Conservation (phyloP, 306 rosid species). For the Sphenostylis stenocarpa region DNA sequence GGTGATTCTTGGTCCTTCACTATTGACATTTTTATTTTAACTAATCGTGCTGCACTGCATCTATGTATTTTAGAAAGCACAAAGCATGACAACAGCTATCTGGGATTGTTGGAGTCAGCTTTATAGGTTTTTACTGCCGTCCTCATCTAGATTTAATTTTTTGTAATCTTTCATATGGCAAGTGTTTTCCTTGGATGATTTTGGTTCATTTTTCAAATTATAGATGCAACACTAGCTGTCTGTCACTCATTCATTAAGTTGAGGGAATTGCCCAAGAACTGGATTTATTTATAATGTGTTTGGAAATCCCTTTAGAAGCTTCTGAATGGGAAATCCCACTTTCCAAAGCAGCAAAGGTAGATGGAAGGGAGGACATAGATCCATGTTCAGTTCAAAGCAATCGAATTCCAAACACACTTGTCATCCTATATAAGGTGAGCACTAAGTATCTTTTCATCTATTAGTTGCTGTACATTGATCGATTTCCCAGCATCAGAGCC, state of each 20-base stretch:
- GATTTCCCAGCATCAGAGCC: not conserved
- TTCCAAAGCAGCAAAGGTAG: not conserved
- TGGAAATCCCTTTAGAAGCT: not conserved
- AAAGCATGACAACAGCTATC: not conserved
- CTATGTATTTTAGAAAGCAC: conserved; percentile 2
- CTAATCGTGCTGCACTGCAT: not conserved
- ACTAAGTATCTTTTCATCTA: conserved; percentile 29
- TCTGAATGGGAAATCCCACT: not conserved
- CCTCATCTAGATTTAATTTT: not conserved
- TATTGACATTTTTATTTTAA: not conserved
- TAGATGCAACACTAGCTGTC: conserved; percentile 28
- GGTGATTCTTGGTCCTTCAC: conserved; percentile 39
- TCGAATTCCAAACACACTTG: not conserved
- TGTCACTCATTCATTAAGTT: conserved; percentile 28
- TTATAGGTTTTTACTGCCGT: not conserved
- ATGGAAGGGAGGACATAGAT: not conserved
- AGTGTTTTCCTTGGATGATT: conserved; percentile 60
- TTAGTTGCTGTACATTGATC: not conserved
- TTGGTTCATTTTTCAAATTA: conserved; percentile 61
- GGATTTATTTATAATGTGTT: conserved; percentile 35
- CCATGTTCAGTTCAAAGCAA: not conserved
- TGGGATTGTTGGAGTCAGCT: not conserved
- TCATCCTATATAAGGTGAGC: conserved; percentile 57
- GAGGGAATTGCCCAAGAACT: conserved; percentile 49
- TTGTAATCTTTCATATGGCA: conserved; percentile 47